Evolutionary conservation across 495 filamentous ascomycete species (phyloP), one percentile per base, ranked within the genome.

Genomic region (Penicillium taxi): DNA sequence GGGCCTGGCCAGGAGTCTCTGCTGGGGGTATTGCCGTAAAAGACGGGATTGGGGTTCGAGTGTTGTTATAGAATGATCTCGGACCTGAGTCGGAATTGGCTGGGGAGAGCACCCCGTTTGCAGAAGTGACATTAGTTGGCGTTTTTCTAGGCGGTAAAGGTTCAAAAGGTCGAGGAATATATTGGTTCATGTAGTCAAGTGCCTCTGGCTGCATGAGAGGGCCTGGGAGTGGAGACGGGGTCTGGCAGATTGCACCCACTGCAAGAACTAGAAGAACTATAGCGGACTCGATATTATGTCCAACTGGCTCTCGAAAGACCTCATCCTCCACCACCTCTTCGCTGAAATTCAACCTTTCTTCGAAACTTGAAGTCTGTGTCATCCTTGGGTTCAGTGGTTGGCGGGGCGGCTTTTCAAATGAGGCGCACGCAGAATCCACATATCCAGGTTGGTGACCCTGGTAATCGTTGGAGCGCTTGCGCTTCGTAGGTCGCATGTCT

Each of bases 251-350:
- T 45, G 84, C 83, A 8, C 91, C 91, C 19, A 98, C 61, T 1
- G 90, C 89, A 35, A 96, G 68, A 5, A 94, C 75, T 26, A 96
- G 63, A 3, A 95, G 67, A 2, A 94, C 76, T 22, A 95, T 65
- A 2, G 85, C 86, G 38, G 82, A 90, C 27, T 75, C 38, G 78
- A 64, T 53, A 3, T 61, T 57, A 17, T 39, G 48, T n/a, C 62
- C 61, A 16, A 67, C n/a, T n/a, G n/a, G n/a, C n/a, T n/a, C n/a
- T n/a, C n/a, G n/a, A n/a, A n/a, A n/a, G n/a, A n/a, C n/a, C n/a
- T n/a, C n/a, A n/a, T n/a, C n/a, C n/a, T n/a, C n/a, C n/a, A n/a
- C n/a, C n/a, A n/a, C n/a, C n/a, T n/a, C n/a, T n/a, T n/a, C n/a
- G n/a, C n/a, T n/a, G n/a, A n/a, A n/a, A n/a, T n/a, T n/a, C n/a